These are phyloP conservation scores for Vigna reflexopilosa DNA, from an alignment of 306 rosid genomes.

Conservation along the genomic window DNA sequence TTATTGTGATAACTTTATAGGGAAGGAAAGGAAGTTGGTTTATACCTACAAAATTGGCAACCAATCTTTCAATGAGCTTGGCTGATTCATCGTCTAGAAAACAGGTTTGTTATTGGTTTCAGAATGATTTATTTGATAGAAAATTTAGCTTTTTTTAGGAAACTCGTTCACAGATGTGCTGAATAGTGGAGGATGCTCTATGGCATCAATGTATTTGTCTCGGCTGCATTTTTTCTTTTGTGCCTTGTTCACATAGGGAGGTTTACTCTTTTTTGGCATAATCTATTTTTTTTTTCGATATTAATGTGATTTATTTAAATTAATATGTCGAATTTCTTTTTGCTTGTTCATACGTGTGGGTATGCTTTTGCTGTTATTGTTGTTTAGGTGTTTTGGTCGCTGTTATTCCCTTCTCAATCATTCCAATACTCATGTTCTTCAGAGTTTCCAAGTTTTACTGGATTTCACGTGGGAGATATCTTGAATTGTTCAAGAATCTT, in stretches of 20 bases:
- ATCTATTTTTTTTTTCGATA: conserved; percentile 3
- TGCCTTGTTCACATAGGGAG: conserved; percentile 20
- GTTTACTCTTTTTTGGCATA: conserved; percentile 10
- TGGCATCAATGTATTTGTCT: conserved; percentile 27
- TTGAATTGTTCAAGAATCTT: conserved; percentile 39
- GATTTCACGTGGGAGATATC: background rate
- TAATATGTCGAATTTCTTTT: conserved; percentile 26
- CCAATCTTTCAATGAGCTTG: conserved; percentile 95
- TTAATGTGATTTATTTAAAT: conserved; percentile 25
- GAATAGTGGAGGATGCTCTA: conserved; percentile 7
- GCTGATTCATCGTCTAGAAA: conserved; percentile 85
- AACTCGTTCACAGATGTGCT: conserved; percentile 22
- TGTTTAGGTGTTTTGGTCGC: too few species aligned
- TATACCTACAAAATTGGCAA: conserved; percentile 92
- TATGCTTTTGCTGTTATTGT: background rate
- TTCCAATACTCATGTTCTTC: conserved; percentile 13
- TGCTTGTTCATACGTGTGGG: conserved; percentile 26
- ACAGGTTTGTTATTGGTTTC: conserved; percentile 55
- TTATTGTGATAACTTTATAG: conserved; percentile 53
- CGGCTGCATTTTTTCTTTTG: conserved; percentile 3
- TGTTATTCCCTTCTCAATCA: background rate
- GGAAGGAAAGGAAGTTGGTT: conserved; percentile 98
- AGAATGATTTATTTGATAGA: conserved; percentile 20
- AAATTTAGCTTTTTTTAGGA: conserved; percentile 31
- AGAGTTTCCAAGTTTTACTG: conserved; percentile 22